Conservation (phyloP, 257 asterid species). For the Nicotiana sylvestris region DNA sequence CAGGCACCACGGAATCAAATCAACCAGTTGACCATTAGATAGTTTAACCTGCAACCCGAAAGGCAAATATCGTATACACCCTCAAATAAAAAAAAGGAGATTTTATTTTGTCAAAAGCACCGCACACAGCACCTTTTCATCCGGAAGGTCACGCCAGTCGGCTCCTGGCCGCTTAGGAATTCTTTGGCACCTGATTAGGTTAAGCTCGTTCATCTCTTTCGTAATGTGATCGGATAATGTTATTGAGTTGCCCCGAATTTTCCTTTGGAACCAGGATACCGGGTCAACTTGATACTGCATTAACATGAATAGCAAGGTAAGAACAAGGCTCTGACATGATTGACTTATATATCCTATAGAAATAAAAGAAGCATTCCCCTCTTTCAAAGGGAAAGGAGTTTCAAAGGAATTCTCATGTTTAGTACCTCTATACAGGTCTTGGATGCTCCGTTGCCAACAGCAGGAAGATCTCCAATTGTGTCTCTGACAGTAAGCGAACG, state of each 20-base stretch:
- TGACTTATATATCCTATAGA: not conserved
- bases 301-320: not conserved
- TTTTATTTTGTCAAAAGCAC: not conserved
- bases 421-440: conserved; percentile 53
- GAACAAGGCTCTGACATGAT: not conserved
- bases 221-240: conserved; percentile 68
- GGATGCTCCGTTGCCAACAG: conserved; percentile 81
- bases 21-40: conserved; percentile 77
- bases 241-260: conserved; percentile 56
- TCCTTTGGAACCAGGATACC: conserved; percentile 83
- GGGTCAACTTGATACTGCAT: conserved; percentile 77
- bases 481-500: conserved; percentile 95
- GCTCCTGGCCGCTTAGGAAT: conserved; percentile 85
- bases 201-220: conserved; percentile 89
- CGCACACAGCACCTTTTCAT: conserved; percentile 57
- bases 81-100: not conserved
- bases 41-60: conserved; percentile 52
- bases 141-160: conserved; percentile 97
- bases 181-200: conserved; percentile 71
- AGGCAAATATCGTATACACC: conserved; percentile 5
- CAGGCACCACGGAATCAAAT: conserved; percentile 96
- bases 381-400: not conserved
- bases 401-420: not conserved
- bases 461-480: conserved; percentile 93
- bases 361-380: not conserved